These are phyloP conservation scores for Penicillium hordei DNA, from an alignment of 2,329 filamentous ascomycete species.

Conservation along the genomic window DNA sequence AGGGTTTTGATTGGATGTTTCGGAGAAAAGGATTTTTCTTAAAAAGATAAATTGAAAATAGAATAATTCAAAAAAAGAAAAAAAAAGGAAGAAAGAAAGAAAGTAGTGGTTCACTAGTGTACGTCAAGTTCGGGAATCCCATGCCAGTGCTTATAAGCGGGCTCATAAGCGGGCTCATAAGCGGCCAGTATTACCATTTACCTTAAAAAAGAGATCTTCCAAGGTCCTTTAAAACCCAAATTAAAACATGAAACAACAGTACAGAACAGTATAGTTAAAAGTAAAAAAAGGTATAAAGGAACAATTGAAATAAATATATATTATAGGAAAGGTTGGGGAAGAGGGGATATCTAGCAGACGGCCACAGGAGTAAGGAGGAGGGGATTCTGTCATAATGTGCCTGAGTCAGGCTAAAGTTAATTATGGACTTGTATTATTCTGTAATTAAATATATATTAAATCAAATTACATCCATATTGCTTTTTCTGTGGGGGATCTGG, in stretches of 20 bases:
- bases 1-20: neutral
- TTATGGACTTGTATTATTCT: neutral
- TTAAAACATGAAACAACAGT: neutral
- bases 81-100: neutral
- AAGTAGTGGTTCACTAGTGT: conserved; percentile 3
- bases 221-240: neutral
- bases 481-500: conserved; percentile 12
- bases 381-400: conserved; percentile 17
- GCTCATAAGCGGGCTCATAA: too few species aligned
- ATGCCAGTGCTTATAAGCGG: neutral
- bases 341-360: conserved; percentile 12
- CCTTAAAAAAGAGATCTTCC: neutral
- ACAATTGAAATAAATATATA: neutral
- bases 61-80: too few species aligned
- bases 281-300: neutral
- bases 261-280: neutral
- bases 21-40: neutral
- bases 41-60: neutral
- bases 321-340: neutral
- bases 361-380: conserved; percentile 9
- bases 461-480: conserved; percentile 14
- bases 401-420: conserved; percentile 26
- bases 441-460: conserved; percentile 6
- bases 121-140: conserved; percentile 4
- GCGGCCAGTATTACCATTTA: neutral